A percentile compares a stretch with the other conserved stretches of the same genome.
Conservation (phyloP, 208 protist species). For the Leishmania amazonensis region DNA sequence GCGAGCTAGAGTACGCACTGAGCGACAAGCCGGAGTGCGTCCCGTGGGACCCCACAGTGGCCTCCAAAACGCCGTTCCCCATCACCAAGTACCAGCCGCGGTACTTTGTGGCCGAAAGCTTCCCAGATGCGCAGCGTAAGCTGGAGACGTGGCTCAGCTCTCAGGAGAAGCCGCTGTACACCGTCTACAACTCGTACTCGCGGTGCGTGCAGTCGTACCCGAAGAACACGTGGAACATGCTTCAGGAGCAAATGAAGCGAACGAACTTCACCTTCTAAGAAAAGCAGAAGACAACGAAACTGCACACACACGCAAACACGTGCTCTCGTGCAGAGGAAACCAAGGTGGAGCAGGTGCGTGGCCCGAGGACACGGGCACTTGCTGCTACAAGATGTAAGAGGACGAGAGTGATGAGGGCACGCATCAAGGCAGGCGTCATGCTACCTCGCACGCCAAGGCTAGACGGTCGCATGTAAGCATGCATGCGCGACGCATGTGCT, state of each 20-base stretch:
- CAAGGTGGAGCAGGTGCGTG: not conserved
- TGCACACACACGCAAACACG: not conserved
- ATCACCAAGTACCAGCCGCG: conserved; percentile 95
- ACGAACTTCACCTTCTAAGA: conserved; percentile 42
- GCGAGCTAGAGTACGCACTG: conserved; percentile 88
- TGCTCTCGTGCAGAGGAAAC: not conserved
- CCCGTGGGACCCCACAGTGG: conserved; percentile 70
- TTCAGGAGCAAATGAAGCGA: conserved; percentile 48
- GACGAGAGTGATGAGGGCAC: not conserved
- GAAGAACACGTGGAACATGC: conserved; percentile 73
- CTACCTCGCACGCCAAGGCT: not conserved
- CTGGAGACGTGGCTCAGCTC: conserved; percentile 78
- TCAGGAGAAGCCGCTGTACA: conserved; percentile 82
- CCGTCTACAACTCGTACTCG: conserved; percentile 94
- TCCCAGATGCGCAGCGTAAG: conserved; percentile 89
- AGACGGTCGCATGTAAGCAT: not conserved
- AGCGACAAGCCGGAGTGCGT: conserved; percentile 47
- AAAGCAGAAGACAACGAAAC: not conserved
- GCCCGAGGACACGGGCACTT: not conserved
- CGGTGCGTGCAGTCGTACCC: conserved; percentile 80
- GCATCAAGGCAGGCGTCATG: not conserved
- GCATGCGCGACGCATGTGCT: not conserved
- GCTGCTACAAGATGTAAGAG: not conserved
- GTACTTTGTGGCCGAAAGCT: conserved; percentile 95
- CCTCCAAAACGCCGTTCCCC: conserved; percentile 76